A percentile compares a stretch with the other conserved stretches of the same genome.
Conservation (phyloP, 1,284 basidiomycete species). For the Puccinia triticina region DNA sequence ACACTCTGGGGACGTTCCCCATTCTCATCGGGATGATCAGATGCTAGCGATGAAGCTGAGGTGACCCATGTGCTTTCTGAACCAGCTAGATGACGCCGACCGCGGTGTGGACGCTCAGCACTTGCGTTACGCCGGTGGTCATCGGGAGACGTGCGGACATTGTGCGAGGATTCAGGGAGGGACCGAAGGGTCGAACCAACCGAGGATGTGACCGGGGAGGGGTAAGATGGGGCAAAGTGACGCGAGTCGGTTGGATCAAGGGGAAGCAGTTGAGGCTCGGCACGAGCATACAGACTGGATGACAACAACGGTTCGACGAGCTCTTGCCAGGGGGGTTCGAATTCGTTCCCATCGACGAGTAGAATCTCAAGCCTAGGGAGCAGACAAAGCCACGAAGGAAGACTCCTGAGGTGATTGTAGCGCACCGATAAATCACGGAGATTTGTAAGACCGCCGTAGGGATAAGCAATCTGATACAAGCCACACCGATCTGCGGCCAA, state of each 20-base stretch:
- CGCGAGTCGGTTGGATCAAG: constrained; percentile 11
- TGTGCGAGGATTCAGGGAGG: neutral
- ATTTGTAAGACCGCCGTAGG: constrained; percentile 63
- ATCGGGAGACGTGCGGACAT: neutral
- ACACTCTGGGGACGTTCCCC: constrained; percentile 7
- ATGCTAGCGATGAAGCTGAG: constrained; percentile 19
- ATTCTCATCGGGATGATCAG: neutral
- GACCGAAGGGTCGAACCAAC: constrained; percentile 20
- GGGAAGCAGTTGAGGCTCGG: neutral
- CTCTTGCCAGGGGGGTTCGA: constrained; percentile 85
- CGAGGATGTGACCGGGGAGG: neutral
- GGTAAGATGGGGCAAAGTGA: constrained; percentile 12
- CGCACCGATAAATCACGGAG: constrained; percentile 62
- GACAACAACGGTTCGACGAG: constrained; percentile 72
- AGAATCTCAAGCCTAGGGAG: constrained; percentile 77
- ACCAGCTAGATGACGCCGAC: constrained; percentile 8
- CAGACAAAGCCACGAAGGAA: constrained; percentile 90
- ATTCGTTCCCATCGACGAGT: constrained; percentile 88
- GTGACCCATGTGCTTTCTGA: constrained; percentile 6
- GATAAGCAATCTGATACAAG: constrained; percentile 69
- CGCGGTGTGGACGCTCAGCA: neutral
- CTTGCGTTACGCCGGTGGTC: constrained; percentile 8
- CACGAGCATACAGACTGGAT: neutral
- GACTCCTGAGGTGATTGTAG: constrained; percentile 80
- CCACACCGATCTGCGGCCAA: constrained; percentile 86